These are phyloP conservation scores for Arbutus unedo DNA, from an alignment of 148 eudicot species.

Conservation along the genomic window DNA sequence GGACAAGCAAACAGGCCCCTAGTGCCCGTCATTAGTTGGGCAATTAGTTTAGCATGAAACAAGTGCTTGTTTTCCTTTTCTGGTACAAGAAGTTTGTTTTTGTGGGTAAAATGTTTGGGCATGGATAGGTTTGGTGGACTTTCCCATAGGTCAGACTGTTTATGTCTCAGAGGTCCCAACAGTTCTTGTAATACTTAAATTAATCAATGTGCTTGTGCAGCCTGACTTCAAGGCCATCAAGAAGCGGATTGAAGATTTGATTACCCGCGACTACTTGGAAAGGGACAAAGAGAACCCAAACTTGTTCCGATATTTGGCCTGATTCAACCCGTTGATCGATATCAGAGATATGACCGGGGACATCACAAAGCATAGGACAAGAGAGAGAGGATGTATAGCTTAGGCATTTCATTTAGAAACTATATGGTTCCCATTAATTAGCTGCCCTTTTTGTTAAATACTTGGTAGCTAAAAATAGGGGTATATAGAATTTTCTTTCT, in stretches of 20 bases:
- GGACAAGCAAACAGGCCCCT: too few species aligned
- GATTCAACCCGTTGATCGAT: constrained; percentile 4
- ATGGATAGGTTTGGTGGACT: not conserved
- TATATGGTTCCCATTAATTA: constrained; percentile 4
- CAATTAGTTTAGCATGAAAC: not conserved
- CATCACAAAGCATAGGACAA: not conserved
- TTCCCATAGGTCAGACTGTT: not conserved
- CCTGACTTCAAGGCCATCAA: constrained; percentile 43
- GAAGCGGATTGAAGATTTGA: constrained; percentile 48
- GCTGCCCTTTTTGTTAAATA: not conserved
- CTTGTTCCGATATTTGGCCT: constrained; percentile 35
- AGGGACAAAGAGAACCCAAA: constrained; percentile 36
- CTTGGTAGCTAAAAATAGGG: not conserved
- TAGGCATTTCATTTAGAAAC: not conserved
- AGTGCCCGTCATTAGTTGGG: not conserved
- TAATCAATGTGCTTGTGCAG: constrained; percentile 19
- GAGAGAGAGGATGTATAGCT: not conserved
- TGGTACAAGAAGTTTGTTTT: not conserved
- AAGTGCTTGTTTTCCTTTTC: not conserved
- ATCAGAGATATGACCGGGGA: not conserved
- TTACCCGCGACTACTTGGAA: constrained; percentile 40
- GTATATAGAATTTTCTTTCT: not conserved
- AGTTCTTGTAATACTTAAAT: too few species aligned
- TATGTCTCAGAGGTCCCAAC: not conserved
- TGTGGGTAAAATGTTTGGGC: not conserved